Conservation (phyloP, 805 yeast species). For the Candida ipomoeae region DNA sequence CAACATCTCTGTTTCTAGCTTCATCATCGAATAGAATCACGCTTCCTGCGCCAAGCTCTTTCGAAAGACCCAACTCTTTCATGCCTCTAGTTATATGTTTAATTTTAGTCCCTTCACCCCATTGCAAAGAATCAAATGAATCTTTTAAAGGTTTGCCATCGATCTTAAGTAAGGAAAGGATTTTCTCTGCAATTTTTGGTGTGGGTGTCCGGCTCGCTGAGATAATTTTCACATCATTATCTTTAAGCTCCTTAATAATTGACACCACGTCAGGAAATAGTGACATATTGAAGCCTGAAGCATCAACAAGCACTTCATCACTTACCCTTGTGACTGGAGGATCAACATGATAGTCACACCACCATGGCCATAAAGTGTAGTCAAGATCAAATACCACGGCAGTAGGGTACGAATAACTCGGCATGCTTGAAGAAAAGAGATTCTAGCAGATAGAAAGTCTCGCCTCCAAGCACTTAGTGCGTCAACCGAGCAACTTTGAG, state of each 20-base stretch:
- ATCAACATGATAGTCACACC: conserved; percentile 74
- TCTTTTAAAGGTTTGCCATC: conserved; percentile 49
- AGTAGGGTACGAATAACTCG: conserved; percentile 21
- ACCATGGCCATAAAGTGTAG: conserved; percentile 76
- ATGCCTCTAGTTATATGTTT: conserved; percentile 52
- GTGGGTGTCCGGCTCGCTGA: conserved; percentile 79
- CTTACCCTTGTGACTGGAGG: conserved; percentile 38
- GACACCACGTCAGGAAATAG: conserved; percentile 67
- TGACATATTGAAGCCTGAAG: conserved; percentile 49
- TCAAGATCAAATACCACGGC: conserved; percentile 73
- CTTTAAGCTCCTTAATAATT: conserved; percentile 51
- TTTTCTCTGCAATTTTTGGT: conserved; percentile 68
- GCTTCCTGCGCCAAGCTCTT: conserved; percentile 41
- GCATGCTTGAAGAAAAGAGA: neutral
- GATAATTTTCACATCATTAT: conserved; percentile 47
- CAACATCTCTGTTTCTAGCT: conserved; percentile 71
- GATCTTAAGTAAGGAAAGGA: conserved; percentile 52
- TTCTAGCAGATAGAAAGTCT: neutral
- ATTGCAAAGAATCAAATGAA: conserved; percentile 56
- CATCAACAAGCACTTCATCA: conserved; percentile 44
- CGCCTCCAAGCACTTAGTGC: neutral
- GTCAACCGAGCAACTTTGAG: neutral
- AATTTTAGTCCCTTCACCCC: conserved; percentile 64
- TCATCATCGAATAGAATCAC: conserved; percentile 74
- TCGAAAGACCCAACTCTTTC: conserved; percentile 41